A percentile compares a stretch with the other conserved stretches of the same genome.
Conservation (phyloP, 345 rosid genomes). For the Triadica sebifera region DNA sequence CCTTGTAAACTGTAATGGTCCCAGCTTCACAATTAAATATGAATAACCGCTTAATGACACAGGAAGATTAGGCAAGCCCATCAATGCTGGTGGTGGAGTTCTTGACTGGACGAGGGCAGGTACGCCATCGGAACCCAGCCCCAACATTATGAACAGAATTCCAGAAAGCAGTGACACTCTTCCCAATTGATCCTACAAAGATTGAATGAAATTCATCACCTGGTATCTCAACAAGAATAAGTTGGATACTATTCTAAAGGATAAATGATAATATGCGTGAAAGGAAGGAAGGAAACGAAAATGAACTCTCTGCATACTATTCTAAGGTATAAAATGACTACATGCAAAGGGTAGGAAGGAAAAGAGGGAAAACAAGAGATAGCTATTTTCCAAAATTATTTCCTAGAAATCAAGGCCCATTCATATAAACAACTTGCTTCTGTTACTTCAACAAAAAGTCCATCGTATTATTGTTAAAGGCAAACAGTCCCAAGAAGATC, state of each 20-base stretch:
- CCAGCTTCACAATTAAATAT: conserved; percentile 74
- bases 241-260: not conserved
- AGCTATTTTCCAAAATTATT: not conserved
- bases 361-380: too few relatives aligned
- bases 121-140: conserved; percentile 83
- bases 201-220: conserved; percentile 11
- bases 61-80: conserved; percentile 72
- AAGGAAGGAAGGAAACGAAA: too few relatives aligned
- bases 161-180: conserved; percentile 88
- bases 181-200: conserved; percentile 78
- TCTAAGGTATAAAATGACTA: too few relatives aligned
- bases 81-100: conserved; percentile 71
- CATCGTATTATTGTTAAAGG: not conserved
- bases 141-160: conserved; percentile 71
- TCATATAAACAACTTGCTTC: not conserved
- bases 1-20: conserved; percentile 83
- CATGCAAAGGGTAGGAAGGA: too few relatives aligned
- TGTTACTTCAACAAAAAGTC: not conserved
- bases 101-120: conserved; percentile 77
- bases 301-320: too few relatives aligned
- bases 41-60: conserved; percentile 68
- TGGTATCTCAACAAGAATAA: conserved; percentile 4
- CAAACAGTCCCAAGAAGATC: not conserved
- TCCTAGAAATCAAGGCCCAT: not conserved
- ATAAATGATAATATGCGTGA: not conserved